Conservation (phyloP, 805 yeast genomes). For the Komagataella phaffii region DNA sequence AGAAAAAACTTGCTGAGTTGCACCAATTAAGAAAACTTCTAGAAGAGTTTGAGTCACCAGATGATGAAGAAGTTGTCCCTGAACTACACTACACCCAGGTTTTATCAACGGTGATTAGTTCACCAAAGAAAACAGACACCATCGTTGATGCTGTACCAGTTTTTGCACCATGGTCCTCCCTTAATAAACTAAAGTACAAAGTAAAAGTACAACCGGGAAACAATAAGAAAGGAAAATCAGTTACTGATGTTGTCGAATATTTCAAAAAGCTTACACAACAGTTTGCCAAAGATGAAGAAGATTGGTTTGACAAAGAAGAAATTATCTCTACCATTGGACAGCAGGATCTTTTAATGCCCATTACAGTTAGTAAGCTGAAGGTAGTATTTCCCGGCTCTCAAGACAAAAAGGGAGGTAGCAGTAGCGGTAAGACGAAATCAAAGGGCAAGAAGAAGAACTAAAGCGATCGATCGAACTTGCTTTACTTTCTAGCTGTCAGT, state of each 20-base stretch:
- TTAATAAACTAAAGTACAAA: slow-evolving; percentile 64
- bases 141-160: slow-evolving; percentile 62
- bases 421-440: slow-evolving; percentile 12
- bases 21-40: slow-evolving; percentile 18
- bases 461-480: not conserved
- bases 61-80: slow-evolving; percentile 9
- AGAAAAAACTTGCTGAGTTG: slow-evolving; percentile 16
- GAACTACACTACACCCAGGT: slow-evolving; percentile 11
- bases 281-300: slow-evolving; percentile 10
- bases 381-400: slow-evolving; percentile 38
- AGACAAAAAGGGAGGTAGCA: slow-evolving; percentile 9
- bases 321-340: slow-evolving; percentile 42
- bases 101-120: slow-evolving; percentile 20
- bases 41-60: slow-evolving; percentile 12
- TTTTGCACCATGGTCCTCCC: slow-evolving; percentile 86
- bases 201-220: slow-evolving; percentile 71
- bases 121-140: slow-evolving; percentile 34
- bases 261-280: slow-evolving; percentile 26
- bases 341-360: slow-evolving; percentile 48
- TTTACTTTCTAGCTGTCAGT: not conserved
- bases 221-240: slow-evolving; percentile 79
- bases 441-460: not conserved
- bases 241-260: slow-evolving; percentile 51
- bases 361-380: slow-evolving; percentile 65
- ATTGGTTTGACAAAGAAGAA: slow-evolving; percentile 58